Evolutionary conservation across 73 alveolate species (phyloP), one percentile per base, ranked within the genome.

Genomic region (Paramecium pentaurelia): DNA sequence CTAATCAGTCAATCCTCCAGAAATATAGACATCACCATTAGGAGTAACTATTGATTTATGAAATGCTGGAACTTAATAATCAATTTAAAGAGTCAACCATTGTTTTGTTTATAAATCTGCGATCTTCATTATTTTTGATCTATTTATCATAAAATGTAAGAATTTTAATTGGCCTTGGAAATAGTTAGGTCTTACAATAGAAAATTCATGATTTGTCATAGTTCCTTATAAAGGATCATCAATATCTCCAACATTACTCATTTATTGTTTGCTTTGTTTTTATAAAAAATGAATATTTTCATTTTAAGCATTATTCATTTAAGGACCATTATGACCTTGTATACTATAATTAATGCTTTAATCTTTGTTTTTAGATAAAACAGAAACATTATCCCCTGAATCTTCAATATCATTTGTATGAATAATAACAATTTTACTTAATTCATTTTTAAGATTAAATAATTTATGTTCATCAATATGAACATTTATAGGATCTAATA

Each of bases 391-490:
- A 8, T 64, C 84, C 1, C 3, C 51, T 27, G 28, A 2, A 27
- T 73, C 87, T 73, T 73, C 87, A 73, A 37, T 5, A 16, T 32
- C 9, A 20, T 7, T 4, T 7, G 91, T 36, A 8, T 44, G 45
- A 27, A 49, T 36, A 9, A 44, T 8, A 4, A 80, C 94, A 18
- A 83, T 89, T 89, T 89, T 44, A 83, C 10, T 83, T 47, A 89
- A 83, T 28, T 71, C 86, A 8, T 49, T 71, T 38, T 89, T 89
- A 42, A 89, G 38, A 60, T 73, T 44, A 47, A 89, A 71, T 30
- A 89, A 34, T 45, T 37, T 89, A 18, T 89, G 68, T 47, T 89
- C 90, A 89, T 89, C 94, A 25, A 89, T 89, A 22, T 71, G 91
- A 11, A 89, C 94, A 28, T 71, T 47, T 16, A 89, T 83, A 1